phyloP scores from a whole-genome alignment of 768 basidiomycete species.

The Mycena indigotica region DNA sequence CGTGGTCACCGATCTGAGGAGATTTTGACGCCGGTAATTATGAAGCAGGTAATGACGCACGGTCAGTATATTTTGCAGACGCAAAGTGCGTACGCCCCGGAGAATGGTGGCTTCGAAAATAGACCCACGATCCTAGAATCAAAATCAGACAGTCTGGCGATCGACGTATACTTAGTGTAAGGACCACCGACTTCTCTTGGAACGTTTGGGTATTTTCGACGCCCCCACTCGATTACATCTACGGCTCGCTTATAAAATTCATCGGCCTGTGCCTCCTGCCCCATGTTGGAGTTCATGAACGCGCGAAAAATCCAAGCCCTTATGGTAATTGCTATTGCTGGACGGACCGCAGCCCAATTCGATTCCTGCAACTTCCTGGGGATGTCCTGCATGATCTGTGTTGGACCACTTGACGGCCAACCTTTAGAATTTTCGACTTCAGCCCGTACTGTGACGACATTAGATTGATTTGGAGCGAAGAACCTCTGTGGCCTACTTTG shows the following conservation, averaged over 20 bases:
- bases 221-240: constrained; percentile 49
- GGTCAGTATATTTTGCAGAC: neutral
- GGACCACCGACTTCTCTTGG: constrained; percentile 15
- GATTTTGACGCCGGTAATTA: constrained; percentile 5
- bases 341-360: constrained; percentile 29
- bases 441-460: constrained; percentile 29
- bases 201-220: constrained; percentile 41
- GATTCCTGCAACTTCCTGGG: constrained; percentile 27
- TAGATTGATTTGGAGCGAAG: neutral
- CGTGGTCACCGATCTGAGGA: constrained; percentile 10
- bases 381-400: constrained; percentile 35
- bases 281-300: constrained; percentile 10
- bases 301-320: constrained; percentile 15
- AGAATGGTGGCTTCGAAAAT: constrained; percentile 47
- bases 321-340: constrained; percentile 10
- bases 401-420: constrained; percentile 40
- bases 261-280: constrained; percentile 30
- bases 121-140: constrained; percentile 39
- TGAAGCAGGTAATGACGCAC: neutral
- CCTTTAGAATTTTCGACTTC: constrained; percentile 31
- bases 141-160: too few relatives aligned
- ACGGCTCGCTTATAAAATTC: constrained; percentile 39
- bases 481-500: constrained; percentile 33
- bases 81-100: constrained; percentile 41
- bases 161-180: too few relatives aligned